Evolutionary conservation across 768 basidiomycete genomes (phyloP).

Genomic region (Collybia sordida): DNA sequence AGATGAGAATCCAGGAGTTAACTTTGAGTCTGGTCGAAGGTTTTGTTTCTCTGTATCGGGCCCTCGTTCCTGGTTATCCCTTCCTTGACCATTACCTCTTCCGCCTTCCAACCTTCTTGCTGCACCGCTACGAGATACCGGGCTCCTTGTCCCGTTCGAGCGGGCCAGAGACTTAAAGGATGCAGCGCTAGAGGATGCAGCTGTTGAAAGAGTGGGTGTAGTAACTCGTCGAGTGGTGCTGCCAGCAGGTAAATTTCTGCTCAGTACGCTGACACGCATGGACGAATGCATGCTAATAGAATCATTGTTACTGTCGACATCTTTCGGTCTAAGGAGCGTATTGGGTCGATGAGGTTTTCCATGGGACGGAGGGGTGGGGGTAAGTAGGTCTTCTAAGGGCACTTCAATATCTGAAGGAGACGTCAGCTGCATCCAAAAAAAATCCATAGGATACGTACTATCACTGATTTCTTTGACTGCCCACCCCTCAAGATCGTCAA

Average conservation of each 20-base stretch:
- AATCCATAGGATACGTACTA: slow-evolving; percentile 44
- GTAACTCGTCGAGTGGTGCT: slow-evolving; percentile 12
- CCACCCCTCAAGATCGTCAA: slow-evolving; percentile 83
- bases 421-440: neutral
- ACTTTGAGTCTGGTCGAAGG: slow-evolving; percentile 69
- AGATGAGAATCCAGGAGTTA: slow-evolving; percentile 47
- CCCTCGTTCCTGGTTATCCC: slow-evolving; percentile 19
- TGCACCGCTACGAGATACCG: slow-evolving; percentile 1
- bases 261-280: slow-evolving; percentile 43
- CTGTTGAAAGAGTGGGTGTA: slow-evolving; percentile 4
- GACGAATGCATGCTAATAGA: slow-evolving; percentile 37
- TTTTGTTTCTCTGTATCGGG: slow-evolving; percentile 22
- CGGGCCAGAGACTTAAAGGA: slow-evolving; percentile 49
- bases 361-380: slow-evolving; percentile 32
- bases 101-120: neutral
- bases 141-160: slow-evolving; percentile 27
- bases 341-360: slow-evolving; percentile 16
- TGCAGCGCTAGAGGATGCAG: slow-evolving; percentile 24
- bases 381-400: slow-evolving; percentile 69
- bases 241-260: slow-evolving; percentile 23
- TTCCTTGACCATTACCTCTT: slow-evolving; percentile 3
- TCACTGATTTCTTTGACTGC: slow-evolving; percentile 85
- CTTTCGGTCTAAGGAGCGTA: slow-evolving; percentile 19
- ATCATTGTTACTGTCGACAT: slow-evolving; percentile 41
- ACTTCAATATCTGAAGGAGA: slow-evolving; percentile 71